Base-by-base conservation (phyloP, 2,329 filamentous ascomycete genomes). In the Dactylellina leptospora region DNA sequence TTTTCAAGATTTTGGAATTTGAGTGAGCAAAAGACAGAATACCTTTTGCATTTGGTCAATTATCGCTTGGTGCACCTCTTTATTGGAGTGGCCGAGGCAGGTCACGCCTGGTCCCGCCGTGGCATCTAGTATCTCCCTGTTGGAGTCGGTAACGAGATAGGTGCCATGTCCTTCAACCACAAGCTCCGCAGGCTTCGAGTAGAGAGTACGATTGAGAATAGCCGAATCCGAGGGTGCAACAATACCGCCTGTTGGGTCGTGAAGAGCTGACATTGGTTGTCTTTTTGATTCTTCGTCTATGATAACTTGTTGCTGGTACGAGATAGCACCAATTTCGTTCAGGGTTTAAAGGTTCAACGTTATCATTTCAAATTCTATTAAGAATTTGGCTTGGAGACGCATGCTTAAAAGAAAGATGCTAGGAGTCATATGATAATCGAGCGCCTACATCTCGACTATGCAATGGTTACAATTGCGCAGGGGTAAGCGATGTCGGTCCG, bases 21-120 rank as follows among this genome's bases (percentile, higher is more conserved):
- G n/a, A n/a, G n/a, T n/a, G n/a, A n/a, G n/a, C n/a, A n/a, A n/a
- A n/a, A n/a, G n/a, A n/a, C n/a, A n/a, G n/a, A n/a, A n/a, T 70
- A 70, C 66, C 45, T 85, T 79, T 50, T 84, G 81, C 74, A 89
- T 81, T 75, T 92, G 89, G 10, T 82, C 76, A 3, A 81, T 79
- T 40, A 91, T 83, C 0, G 88, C 89, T 1, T 84, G 80, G 10
- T 82, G 81, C 10, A 93, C 85, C 50, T 87, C 82, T 42, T 82
- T 76, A 55, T 88, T 84, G 27, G 85, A 86, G 75, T 91, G 87
- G 4, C 90, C 91, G 8, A 93, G 81, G 77, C 87, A 88, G 8
- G 87, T 83, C 2, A 92, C 90, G 20, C 88, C 89, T 2, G 90
- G 88, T 18, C 91, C 91, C 25, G 88, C 85, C 18, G 88, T 90